Base-by-base conservation (phyloP, 306 rosid genomes). In the Morella rubra region DNA sequence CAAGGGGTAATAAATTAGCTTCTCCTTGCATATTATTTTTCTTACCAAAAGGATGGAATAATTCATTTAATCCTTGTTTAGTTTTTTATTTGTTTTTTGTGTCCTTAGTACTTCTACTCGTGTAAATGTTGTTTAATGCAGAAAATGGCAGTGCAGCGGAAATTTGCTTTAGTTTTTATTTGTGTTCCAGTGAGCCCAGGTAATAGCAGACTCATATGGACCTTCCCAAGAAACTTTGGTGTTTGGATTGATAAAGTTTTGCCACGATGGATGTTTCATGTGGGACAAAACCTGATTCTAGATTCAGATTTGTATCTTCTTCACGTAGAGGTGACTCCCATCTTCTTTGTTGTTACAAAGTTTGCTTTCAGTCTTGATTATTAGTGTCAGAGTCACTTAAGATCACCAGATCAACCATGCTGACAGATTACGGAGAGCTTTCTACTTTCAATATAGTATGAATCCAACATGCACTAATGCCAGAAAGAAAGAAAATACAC, bases 251-350 rank as follows among this genome's bases (percentile, higher is more conserved):
- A 90, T 79, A 89, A 85, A 84, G 58, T 92, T 79, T 87, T 89
- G 71, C 99, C 97, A 4, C 79, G 97, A 73, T 95, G 99, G 99
- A 81, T 95, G 3, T 90, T 89, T 82, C 99, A 95, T 82, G 16
- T 92, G n/a, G 84, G 91, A 77, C 97, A 89, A 76, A 95, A 90
- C 88, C 85, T 89, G 73, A 59, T 95, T 77, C 79, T 95, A 64
- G 99, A 95, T 86, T 95, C 99, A n/a, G 99, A 92, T 85, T 85
- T 92, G 60, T 88, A 87, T 82, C 95, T 95, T 81, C 97, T 95
- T 76, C 99, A 95, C 75, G 55, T 92, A 77, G 96, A 95, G 99
- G 99, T 95, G 81, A 82, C 18, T 84, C 74, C 60, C 59, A 42
- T 58, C 46, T 78, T 62, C 68, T 50, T n/a, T 10, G 62, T 8